Percentiles rank a stretch among this genome's conserved stretches.
These are phyloP conservation scores for Paraglomus brasilianum DNA, from an alignment of 192 early-diverging fungal species.

Conservation along the genomic window DNA sequence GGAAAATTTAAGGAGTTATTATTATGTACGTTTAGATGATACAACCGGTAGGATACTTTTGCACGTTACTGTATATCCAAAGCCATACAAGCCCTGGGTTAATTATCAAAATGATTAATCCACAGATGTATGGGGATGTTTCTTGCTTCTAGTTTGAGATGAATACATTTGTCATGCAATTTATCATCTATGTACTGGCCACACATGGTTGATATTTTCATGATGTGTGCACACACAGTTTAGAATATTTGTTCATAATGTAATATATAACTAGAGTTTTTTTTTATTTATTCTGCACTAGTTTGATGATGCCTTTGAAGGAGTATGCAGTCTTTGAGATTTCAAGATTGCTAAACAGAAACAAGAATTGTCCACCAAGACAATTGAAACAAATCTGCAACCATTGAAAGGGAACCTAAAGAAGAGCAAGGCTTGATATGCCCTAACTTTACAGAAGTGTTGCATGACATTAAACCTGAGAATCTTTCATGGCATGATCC, in stretches of 20 bases:
- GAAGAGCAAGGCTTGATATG: conserved; percentile 18
- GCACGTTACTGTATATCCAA: too few relatives aligned
- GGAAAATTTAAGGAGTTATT: too few relatives aligned
- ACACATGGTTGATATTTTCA: conserved; percentile 16
- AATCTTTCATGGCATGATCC: conserved; percentile 6
- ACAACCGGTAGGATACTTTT: too few relatives aligned
- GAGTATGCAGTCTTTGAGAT: conserved; percentile 12
- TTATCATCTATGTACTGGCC: conserved; percentile 22
- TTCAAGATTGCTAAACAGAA: conserved; percentile 5
- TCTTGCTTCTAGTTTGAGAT: conserved; percentile 2
- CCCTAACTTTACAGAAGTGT: too few relatives aligned
- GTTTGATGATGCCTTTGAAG: conserved; percentile 21
- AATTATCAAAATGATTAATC: neutral
- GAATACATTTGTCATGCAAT: conserved; percentile 16
- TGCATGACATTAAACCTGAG: neutral
- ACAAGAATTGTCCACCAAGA: neutral
- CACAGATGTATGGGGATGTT: conserved; percentile 22
- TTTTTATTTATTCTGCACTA: conserved; percentile 16
- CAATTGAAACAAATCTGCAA: conserved; percentile 1
- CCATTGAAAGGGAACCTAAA: conserved; percentile 4
- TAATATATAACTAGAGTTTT: conserved; percentile 5
- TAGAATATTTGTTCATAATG: neutral
- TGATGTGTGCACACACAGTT: conserved; percentile 13
- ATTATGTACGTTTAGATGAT: too few relatives aligned
- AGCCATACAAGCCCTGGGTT: conserved; percentile 23